Evolutionary conservation across 75 land plant genomes (phyloP), one percentile per base, ranked within the genome.

Genomic region (Cupressus sempervirens): DNA sequence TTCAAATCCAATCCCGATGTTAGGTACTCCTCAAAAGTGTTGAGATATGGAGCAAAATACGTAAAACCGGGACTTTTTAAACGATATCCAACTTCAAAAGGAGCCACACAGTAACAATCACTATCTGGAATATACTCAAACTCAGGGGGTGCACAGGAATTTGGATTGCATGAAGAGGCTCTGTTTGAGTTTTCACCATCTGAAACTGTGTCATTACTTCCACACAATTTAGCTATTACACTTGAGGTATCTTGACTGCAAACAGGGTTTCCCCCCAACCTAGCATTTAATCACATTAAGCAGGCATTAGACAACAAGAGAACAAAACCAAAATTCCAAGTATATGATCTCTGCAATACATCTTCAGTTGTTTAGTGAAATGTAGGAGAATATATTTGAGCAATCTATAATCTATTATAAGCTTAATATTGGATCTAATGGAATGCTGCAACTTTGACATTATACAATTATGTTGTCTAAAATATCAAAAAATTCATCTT

Each of bases 11-110:
- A 88, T 30, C 84, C 84, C 10, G 67, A 41, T 20, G 95, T 88
- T 30, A 94, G 76, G 76, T 89, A 90, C 6, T 20, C 13, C 32
- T 77, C 76, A 84, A 96, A 94, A 15, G 13, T 70, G 9, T 20
- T 2, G 0, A 54, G 20, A 83, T 95, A 93, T 29, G 91, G 93
- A 84, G 86, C 88, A 72, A 95, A 97, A 58, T 88, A 80, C 20
- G 89, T 77, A 70, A 97, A 86, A 70, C 97, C 94, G 40, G 99
- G 99, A 87, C 85, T 93, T 84, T 93, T 86, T 56, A 97, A 86
- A n/a, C 98, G 90, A 84, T 91, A 91, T 54, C 92, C 94, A 56
- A 97, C 90, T 83, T 85, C 83, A 65, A 95, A 38, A 29, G 93
- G 96, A 54, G 89, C 84, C 15, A 92, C 94, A 90, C 99, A 97